Evolutionary conservation across 78 protist species (phyloP).

Genomic region (Tieghemostelium lacteum): DNA sequence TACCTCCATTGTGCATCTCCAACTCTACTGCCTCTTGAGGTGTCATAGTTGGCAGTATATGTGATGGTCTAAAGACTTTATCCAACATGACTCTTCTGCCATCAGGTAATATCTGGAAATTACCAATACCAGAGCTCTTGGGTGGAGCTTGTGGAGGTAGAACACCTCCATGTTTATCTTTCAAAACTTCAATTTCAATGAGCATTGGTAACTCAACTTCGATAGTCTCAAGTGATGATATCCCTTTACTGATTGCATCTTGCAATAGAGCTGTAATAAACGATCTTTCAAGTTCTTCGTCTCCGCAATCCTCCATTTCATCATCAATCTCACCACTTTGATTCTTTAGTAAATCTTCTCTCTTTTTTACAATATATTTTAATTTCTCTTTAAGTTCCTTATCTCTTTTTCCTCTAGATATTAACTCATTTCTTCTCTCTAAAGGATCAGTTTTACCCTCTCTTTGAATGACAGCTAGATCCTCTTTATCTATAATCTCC

Average conservation of each 20-base stretch:
- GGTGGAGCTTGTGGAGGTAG: slow-evolving; percentile 20
- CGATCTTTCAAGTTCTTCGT: slow-evolving; percentile 66
- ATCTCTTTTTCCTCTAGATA: slow-evolving; percentile 37
- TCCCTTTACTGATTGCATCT: slow-evolving; percentile 15
- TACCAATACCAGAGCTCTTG: slow-evolving; percentile 40
- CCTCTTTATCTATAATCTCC: slow-evolving; percentile 41
- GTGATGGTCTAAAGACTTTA: slow-evolving; percentile 67
- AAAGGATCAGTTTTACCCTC: slow-evolving; percentile 39
- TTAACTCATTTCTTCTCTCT: slow-evolving; percentile 53
- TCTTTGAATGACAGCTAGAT: slow-evolving; percentile 25
- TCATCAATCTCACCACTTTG: background rate
- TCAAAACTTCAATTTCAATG: slow-evolving; percentile 26
- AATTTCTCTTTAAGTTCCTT: slow-evolving; percentile 53
- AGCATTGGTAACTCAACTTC: slow-evolving; percentile 40
- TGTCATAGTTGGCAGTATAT: slow-evolving; percentile 71
- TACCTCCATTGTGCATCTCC: slow-evolving; percentile 73
- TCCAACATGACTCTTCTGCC: slow-evolving; percentile 39
- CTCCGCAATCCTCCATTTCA: slow-evolving; percentile 50
- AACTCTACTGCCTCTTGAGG: slow-evolving; percentile 55
- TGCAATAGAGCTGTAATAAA: slow-evolving; percentile 23
- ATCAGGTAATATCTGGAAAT: slow-evolving; percentile 66
- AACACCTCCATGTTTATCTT: slow-evolving; percentile 43
- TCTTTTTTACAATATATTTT: slow-evolving; percentile 4
- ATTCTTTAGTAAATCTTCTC: slow-evolving; percentile 13
- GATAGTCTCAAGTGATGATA: slow-evolving; percentile 16